Percentiles rank a stretch among this genome's conserved stretches.
phyloP scores from a whole-genome alignment of 331 rosid species.

The Phaseolus coccineus region DNA sequence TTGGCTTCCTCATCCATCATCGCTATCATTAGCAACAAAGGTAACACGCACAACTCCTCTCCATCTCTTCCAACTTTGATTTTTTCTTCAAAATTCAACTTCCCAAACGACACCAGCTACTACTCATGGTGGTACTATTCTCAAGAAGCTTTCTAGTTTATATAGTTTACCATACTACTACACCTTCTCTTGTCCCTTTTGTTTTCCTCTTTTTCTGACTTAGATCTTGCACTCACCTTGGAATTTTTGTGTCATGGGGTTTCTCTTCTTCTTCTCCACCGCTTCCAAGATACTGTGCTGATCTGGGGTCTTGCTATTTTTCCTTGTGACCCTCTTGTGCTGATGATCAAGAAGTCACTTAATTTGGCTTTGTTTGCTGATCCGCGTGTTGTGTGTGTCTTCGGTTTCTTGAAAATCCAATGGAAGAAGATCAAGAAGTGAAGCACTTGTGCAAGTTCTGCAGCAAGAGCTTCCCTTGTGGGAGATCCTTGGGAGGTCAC shows the following conservation, averaged over 20 bases:
- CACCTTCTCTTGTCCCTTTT: slow-evolving; percentile 46
- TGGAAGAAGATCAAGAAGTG: slow-evolving; percentile 66
- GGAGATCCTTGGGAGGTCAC: slow-evolving; percentile 96
- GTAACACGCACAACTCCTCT: slow-evolving; percentile 40
- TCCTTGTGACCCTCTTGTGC: neutral
- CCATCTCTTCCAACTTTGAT: slow-evolving; percentile 40
- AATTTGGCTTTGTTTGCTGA: slow-evolving; percentile 37
- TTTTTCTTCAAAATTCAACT: slow-evolving; percentile 49
- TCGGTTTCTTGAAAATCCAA: slow-evolving; percentile 41
- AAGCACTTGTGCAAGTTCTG: slow-evolving; percentile 82
- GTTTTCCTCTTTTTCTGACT: slow-evolving; percentile 34
- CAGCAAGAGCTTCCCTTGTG: slow-evolving; percentile 78
- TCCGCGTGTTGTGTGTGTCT: neutral
- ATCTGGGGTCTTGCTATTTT: slow-evolving; percentile 54
- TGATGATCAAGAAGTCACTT: slow-evolving; percentile 1
- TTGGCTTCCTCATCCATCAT: slow-evolving; percentile 51
- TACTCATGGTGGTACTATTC: neutral
- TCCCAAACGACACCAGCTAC: slow-evolving; percentile 22
- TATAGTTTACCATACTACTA: slow-evolving; percentile 17
- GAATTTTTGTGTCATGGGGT: neutral
- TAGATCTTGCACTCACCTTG: slow-evolving; percentile 62
- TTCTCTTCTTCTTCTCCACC: slow-evolving; percentile 32
- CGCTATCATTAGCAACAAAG: slow-evolving; percentile 59
- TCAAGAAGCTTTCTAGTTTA: slow-evolving; percentile 35
- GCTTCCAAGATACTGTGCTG: slow-evolving; percentile 45